Evolutionary conservation across 2,329 filamentous ascomycete genomes (phyloP).

Genomic region (Tolypocladium guangdongense): DNA sequence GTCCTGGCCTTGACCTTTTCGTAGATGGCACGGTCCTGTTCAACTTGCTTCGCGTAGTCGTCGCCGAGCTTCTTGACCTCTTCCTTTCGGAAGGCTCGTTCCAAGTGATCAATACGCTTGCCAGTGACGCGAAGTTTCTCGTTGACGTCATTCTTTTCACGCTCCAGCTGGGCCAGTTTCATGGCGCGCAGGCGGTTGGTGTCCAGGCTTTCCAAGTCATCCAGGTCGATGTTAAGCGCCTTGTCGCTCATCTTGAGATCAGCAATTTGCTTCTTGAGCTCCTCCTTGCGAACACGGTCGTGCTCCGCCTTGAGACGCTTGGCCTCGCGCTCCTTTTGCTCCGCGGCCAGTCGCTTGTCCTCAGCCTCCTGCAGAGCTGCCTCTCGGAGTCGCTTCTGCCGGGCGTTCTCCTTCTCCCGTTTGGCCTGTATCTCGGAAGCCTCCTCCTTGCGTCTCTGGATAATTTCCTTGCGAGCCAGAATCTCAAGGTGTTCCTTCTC

Average conservation of each 20-base stretch:
- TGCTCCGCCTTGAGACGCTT: conserved; percentile 79
- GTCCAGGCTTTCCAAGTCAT: conserved; percentile 78
- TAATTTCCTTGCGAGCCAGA: conserved; percentile 76
- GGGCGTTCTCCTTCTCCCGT: conserved; percentile 87
- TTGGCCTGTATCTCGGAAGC: conserved; percentile 80
- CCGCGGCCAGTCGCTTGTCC: conserved; percentile 76
- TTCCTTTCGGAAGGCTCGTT: conserved; percentile 93
- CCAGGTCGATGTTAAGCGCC: conserved; percentile 61
- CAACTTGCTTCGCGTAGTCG: conserved; percentile 76
- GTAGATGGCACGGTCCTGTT: conserved; percentile 68
- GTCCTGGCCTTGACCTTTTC: conserved; percentile 69
- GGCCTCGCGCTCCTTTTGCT: conserved; percentile 83
- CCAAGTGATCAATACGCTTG: conserved; percentile 93
- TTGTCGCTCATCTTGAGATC: conserved; percentile 87
- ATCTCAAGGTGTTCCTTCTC: conserved; percentile 83
- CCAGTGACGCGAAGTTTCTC: conserved; percentile 84
- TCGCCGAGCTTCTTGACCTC: conserved; percentile 82
- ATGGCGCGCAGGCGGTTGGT: conserved; percentile 83
- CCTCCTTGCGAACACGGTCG: conserved; percentile 81
- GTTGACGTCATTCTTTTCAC: conserved; percentile 93
- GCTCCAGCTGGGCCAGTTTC: conserved; percentile 91
- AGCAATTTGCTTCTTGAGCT: conserved; percentile 83
- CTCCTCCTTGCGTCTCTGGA: conserved; percentile 94
- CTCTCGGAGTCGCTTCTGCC: conserved; percentile 73
- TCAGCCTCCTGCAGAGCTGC: conserved; percentile 86